phyloP scores from a whole-genome alignment of 148 eudicot genomes.

The Camellia lanceoleosa region DNA sequence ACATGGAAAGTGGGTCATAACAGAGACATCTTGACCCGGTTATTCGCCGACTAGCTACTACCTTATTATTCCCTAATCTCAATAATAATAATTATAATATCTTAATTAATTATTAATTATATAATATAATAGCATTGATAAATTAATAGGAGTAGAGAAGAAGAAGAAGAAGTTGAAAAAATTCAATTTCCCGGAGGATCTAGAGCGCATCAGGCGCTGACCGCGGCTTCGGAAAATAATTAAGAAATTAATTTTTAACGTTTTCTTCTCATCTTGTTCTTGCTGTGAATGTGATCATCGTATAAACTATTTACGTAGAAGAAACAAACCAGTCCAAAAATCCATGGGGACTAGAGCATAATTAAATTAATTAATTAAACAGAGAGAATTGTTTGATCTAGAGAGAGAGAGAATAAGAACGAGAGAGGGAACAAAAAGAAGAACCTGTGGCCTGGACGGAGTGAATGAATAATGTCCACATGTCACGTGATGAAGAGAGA shows the following conservation, averaged over 20 bases:
- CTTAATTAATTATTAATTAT: background rate
- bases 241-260: slow-evolving; percentile 14
- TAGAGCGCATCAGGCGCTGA: slow-evolving; percentile 64
- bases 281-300: slow-evolving; percentile 11
- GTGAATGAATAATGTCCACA: slow-evolving; percentile 15
- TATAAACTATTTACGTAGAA: slow-evolving; percentile 3
- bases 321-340: slow-evolving; percentile 10
- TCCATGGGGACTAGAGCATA: slow-evolving; percentile 20
- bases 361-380: background rate
- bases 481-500: slow-evolving; percentile 34
- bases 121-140: background rate
- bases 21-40: slow-evolving; percentile 33
- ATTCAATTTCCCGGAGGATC: slow-evolving; percentile 47
- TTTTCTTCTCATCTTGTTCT: slow-evolving; percentile 21
- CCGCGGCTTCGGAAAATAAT: slow-evolving; percentile 29
- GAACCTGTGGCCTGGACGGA: slow-evolving; percentile 25
- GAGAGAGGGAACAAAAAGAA: slow-evolving; percentile 21
- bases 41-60: slow-evolving; percentile 9
- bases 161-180: slow-evolving; percentile 27
- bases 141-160: slow-evolving; percentile 2
- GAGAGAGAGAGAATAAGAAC: background rate
- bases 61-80: background rate
- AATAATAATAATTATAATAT: background rate
- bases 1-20: slow-evolving; percentile 20
- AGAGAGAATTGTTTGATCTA: too few species aligned